Conservation (phyloP, 805 yeast genomes). For the Sungouiella blattae region DNA sequence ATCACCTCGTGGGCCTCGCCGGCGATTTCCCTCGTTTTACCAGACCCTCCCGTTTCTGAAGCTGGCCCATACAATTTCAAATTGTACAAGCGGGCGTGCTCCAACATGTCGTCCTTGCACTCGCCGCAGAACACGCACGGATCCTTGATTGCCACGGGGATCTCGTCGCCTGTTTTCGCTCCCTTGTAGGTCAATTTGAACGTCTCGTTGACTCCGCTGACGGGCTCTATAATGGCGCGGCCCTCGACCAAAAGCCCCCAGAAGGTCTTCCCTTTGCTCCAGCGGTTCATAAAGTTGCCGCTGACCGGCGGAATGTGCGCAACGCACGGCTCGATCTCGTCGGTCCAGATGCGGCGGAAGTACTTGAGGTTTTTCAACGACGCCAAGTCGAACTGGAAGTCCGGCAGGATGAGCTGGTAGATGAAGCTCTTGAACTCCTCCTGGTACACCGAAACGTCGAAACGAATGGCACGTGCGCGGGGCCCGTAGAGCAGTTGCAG, state of each 20-base stretch:
- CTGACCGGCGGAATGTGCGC: slow-evolving; percentile 36
- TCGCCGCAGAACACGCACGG: slow-evolving; percentile 89
- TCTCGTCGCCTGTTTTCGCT: slow-evolving; percentile 13
- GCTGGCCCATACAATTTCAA: slow-evolving; percentile 46
- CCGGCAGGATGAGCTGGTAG: slow-evolving; percentile 28
- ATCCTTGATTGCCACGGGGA: slow-evolving; percentile 68
- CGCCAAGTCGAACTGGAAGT: slow-evolving; percentile 33
- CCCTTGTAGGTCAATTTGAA: slow-evolving; percentile 45
- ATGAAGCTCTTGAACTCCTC: slow-evolving; percentile 43
- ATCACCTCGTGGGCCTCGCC: slow-evolving; percentile 25
- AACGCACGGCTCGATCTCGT: slow-evolving; percentile 64
- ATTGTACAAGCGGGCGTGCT: slow-evolving; percentile 74
- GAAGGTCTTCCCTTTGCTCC: slow-evolving; percentile 47
- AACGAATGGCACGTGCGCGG: slow-evolving; percentile 33
- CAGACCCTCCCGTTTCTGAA: slow-evolving; percentile 6
- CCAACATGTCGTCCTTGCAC: slow-evolving; percentile 60
- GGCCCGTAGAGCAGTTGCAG: slow-evolving; percentile 28
- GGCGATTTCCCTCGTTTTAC: slow-evolving; percentile 11
- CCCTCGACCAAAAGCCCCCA: slow-evolving; percentile 74
- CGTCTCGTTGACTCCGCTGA: slow-evolving; percentile 76
- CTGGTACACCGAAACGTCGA: slow-evolving; percentile 42
- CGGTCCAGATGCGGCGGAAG: slow-evolving; percentile 61
- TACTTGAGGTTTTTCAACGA: slow-evolving; percentile 51
- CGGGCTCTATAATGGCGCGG: slow-evolving; percentile 78
- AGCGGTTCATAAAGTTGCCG: slow-evolving; percentile 45